Conservation (phyloP, 106 monocot genomes). For the Acorus calamus region DNA sequence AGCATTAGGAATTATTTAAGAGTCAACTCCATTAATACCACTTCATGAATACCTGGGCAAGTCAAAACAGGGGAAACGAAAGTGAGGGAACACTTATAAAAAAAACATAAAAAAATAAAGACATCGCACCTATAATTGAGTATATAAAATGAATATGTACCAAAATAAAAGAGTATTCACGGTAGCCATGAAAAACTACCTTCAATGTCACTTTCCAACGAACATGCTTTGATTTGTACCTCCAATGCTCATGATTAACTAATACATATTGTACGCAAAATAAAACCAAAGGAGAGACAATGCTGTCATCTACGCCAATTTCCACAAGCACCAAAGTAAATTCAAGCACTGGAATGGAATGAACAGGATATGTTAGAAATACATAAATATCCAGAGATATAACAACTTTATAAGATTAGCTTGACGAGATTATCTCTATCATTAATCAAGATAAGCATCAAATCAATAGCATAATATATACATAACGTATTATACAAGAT, state of each 20-base stretch:
- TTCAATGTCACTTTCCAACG: constrained; percentile 67
- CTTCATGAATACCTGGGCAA: too few relatives aligned
- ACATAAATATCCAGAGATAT: too few relatives aligned
- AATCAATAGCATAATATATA: too few relatives aligned
- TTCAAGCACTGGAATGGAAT: constrained; percentile 55
- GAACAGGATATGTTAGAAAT: neutral
- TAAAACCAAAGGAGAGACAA: constrained; percentile 49
- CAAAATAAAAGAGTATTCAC: too few relatives aligned
- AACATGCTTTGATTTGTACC: constrained; percentile 39
- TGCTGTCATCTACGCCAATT: constrained; percentile 41
- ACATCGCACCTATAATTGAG: neutral
- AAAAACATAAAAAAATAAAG: neutral
- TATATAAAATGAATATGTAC: too few relatives aligned
- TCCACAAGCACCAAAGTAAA: constrained; percentile 55
- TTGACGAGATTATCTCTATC: too few relatives aligned
- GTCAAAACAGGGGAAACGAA: neutral
- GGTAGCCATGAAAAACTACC: constrained; percentile 23
- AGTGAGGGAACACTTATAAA: neutral
- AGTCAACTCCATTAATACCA: too few relatives aligned
- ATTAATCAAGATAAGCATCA: too few relatives aligned
- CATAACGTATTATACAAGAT: too few relatives aligned
- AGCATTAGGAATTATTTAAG: too few relatives aligned
- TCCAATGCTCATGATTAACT: constrained; percentile 87
- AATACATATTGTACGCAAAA: constrained; percentile 75
- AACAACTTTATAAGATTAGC: too few relatives aligned